phyloP scores from a whole-genome alignment of 2,329 filamentous ascomycete species.

The Epichloe uncinata region DNA sequence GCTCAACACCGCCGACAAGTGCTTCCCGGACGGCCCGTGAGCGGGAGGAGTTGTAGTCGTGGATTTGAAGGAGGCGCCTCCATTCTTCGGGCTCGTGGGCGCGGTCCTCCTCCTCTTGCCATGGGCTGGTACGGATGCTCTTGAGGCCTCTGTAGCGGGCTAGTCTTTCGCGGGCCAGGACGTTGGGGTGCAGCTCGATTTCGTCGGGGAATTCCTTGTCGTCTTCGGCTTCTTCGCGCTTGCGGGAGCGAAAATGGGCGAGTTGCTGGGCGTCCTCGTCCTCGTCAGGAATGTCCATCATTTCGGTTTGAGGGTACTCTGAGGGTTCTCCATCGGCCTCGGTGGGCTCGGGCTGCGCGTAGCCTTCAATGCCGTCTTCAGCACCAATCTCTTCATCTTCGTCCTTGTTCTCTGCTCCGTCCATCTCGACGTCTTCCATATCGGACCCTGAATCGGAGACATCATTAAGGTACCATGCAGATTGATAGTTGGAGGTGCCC shows the following conservation, averaged over 20 bases:
- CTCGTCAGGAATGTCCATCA: slow-evolving; percentile 77
- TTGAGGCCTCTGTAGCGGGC: slow-evolving; percentile 84
- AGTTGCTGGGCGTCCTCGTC: slow-evolving; percentile 67
- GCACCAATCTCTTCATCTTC: slow-evolving; percentile 50
- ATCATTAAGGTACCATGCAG: slow-evolving; percentile 80
- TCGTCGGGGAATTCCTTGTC: slow-evolving; percentile 96
- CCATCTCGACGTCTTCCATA: slow-evolving; percentile 51
- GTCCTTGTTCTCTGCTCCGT: slow-evolving; percentile 38
- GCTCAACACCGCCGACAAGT: slow-evolving; percentile 71
- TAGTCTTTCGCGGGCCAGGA: slow-evolving; percentile 73
- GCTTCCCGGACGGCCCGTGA: slow-evolving; percentile 68
- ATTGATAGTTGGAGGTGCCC: slow-evolving; percentile 88
- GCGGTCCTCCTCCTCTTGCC: slow-evolving; percentile 80
- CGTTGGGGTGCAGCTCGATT: slow-evolving; percentile 82
- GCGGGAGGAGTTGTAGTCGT: slow-evolving; percentile 79
- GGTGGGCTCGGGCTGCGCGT: slow-evolving; percentile 53
- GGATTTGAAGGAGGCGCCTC: slow-evolving; percentile 70
- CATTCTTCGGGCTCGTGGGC: slow-evolving; percentile 84
- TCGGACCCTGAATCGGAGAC: slow-evolving; percentile 80
- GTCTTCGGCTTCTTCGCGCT: slow-evolving; percentile 70
- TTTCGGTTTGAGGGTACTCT: slow-evolving; percentile 87
- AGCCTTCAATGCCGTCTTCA: slow-evolving; percentile 70
- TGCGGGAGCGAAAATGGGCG: slow-evolving; percentile 65
- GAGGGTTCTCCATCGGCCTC: slow-evolving; percentile 65
- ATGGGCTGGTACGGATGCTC: slow-evolving; percentile 73